Percentiles rank a stretch among this genome's conserved stretches.
These are phyloP conservation scores for Acanthamoeba royreba DNA, from an alignment of 208 protist species.

Conservation along the genomic window DNA sequence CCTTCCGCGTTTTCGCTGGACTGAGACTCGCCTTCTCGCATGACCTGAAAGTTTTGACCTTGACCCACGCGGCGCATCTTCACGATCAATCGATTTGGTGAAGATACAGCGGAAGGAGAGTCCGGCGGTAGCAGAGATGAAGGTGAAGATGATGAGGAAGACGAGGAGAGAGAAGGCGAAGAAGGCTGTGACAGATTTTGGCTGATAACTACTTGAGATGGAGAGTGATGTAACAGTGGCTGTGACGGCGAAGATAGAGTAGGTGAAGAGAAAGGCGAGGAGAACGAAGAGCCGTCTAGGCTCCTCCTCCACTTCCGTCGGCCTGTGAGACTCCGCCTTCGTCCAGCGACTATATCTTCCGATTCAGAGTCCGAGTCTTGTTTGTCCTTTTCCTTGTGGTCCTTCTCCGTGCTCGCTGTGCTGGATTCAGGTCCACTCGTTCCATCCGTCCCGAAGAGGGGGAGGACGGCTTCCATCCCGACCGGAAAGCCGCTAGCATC, in stretches of 20 bases:
- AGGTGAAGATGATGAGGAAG: neutral
- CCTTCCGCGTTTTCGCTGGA: no score
- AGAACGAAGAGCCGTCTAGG: neutral
- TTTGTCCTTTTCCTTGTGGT: neutral
- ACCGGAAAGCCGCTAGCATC: no score
- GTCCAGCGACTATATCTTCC: neutral
- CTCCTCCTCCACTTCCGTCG: neutral
- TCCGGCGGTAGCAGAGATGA: neutral
- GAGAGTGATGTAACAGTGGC: neutral
- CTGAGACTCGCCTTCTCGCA: no score
- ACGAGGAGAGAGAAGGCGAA: neutral
- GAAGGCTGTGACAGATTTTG: neutral
- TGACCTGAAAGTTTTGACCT: neutral
- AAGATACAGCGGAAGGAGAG: neutral
- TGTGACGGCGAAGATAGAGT: neutral
- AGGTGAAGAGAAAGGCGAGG: neutral
- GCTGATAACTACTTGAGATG: no score
- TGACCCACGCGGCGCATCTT: neutral
- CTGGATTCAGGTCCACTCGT: no score
- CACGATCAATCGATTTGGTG: neutral
- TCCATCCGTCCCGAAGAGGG: neutral
- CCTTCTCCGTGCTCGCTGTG: no score
- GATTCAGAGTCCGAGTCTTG: neutral
- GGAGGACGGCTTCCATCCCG: no score
- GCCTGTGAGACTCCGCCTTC: neutral